These are phyloP conservation scores for Narthecium ossifragum DNA, from an alignment of 106 monocot genomes.

Conservation along the genomic window DNA sequence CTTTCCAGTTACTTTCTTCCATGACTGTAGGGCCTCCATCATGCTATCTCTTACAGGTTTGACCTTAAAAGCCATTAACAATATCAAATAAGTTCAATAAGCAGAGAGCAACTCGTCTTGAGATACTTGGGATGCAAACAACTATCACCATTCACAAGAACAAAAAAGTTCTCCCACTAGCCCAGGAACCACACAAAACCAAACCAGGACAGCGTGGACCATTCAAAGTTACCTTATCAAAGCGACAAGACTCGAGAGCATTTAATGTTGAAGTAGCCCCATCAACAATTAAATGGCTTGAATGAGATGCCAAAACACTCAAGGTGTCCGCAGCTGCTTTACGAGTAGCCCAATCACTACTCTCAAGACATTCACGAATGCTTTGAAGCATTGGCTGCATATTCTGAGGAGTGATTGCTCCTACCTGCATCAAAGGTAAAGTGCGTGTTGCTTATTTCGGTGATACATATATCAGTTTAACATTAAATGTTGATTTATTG, in stretches of 20 bases:
- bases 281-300: constrained; percentile 65
- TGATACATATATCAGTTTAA: too few relatives aligned
- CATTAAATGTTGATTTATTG: too few relatives aligned
- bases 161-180: too few relatives aligned
- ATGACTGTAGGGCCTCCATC: constrained; percentile 52
- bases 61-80: constrained; percentile 36
- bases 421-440: constrained; percentile 48
- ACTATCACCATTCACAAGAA: too few relatives aligned
- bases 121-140: too few relatives aligned
- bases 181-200: too few relatives aligned
- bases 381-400: constrained; percentile 70
- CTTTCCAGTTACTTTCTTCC: constrained; percentile 66
- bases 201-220: not conserved
- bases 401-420: constrained; percentile 70
- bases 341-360: constrained; percentile 85
- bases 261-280: constrained; percentile 51
- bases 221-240: constrained; percentile 81
- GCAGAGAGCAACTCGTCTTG: too few relatives aligned
- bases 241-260: constrained; percentile 81
- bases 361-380: constrained; percentile 83
- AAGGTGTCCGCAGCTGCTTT: constrained; percentile 95
- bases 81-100: not conserved
- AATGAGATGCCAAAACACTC: constrained; percentile 53
- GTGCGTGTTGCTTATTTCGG: too few relatives aligned
- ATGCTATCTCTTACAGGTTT: constrained; percentile 96